Percentiles rank a stretch among this genome's conserved stretches.
phyloP scores from a whole-genome alignment of 192 early-diverging fungal genomes.

The Coemansia sp. region DNA sequence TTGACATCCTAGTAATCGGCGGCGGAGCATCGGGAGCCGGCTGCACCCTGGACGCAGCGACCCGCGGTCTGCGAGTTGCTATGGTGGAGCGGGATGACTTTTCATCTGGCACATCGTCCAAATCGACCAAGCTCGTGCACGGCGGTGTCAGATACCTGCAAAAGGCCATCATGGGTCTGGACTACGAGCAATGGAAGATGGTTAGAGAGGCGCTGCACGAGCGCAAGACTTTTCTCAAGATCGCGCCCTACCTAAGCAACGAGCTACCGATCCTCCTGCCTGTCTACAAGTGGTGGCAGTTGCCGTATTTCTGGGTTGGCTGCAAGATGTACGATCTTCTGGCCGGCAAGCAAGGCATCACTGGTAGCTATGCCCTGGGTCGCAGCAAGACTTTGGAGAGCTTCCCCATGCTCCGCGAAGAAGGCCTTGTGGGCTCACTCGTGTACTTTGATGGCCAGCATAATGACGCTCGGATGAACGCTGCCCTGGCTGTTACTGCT shows the following conservation, averaged over 20 bases:
- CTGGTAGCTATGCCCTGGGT: slow-evolving; percentile 80
- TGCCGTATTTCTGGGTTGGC: slow-evolving; percentile 95
- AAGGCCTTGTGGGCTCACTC: slow-evolving; percentile 86
- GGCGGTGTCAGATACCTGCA: slow-evolving; percentile 97
- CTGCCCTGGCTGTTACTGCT: slow-evolving; percentile 87
- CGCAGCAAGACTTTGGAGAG: slow-evolving; percentile 84
- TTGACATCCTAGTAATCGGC: slow-evolving; percentile 89
- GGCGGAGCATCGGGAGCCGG: slow-evolving; percentile 95
- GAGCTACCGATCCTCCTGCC: slow-evolving; percentile 95
- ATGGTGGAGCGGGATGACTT: slow-evolving; percentile 97
- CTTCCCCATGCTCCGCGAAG: slow-evolving; percentile 92
- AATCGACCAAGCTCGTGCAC: slow-evolving; percentile 94
- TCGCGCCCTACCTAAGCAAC: slow-evolving; percentile 92
- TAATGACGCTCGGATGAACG: slow-evolving; percentile 97
- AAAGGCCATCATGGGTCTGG: slow-evolving; percentile 91
- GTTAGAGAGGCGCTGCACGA: slow-evolving; percentile 95
- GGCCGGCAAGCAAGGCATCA: slow-evolving; percentile 80
- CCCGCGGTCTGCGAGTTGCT: slow-evolving; percentile 87
- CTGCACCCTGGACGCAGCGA: slow-evolving; percentile 88
- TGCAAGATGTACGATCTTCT: slow-evolving; percentile 90
- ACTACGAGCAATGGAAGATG: slow-evolving; percentile 95
- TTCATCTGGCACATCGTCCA: slow-evolving; percentile 85
- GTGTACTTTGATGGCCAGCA: slow-evolving; percentile 98
- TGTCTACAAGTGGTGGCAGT: slow-evolving; percentile 94
- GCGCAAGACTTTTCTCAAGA: slow-evolving; percentile 87